Evolutionary conservation across 208 protist species (phyloP), one percentile per base, ranked within the genome.

Genomic region (Porcisia hertigi): DNA sequence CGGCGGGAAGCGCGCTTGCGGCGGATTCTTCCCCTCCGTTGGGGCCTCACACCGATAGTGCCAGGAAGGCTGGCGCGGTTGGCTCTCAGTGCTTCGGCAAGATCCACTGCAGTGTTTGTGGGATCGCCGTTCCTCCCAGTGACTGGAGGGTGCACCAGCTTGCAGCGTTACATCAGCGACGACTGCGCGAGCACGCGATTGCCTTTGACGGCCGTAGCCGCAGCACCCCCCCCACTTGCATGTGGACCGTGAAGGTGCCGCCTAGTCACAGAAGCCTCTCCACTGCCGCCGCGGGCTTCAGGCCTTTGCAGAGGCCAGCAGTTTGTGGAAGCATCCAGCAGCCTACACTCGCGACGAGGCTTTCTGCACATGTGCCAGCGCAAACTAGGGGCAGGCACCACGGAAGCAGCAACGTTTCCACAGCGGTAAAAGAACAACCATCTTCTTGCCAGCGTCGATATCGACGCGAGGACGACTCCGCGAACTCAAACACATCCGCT

Each of bases 71-170:
- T 49, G 63, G 47, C 8, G 41, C 47, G 63, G 23, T 67, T 6
- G 63, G 25, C 41, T 47, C 63, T n/a, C 41, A 36, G 23, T 49
- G 34, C 6, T 25, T 1, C 12, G 39, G 66, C 25, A 2, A n/a
- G 23, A 16, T 71, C 7, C 66, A 11, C 39, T 75, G 76, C 70
- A 53, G 55, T 14, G 16, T 66, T 25, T 80, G 76, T 45, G 63
- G 2, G 0, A 6, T 59, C 3, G 6, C 49, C 1, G 63, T 80
- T 54, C 49, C 34, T 36, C 76, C 62, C 16, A 59, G 30, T 5
- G 53, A n/a, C 16, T 81, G 76, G 81, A 25, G 34, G 67, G 67
- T 54, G 47, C 80, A 85, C 43, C 77, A 80, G 69, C 34, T 12
- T 57, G 55, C 72, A 36, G 69, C 71, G 6, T 25, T 45, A 43